Conservation (phyloP, 2,329 filamentous ascomycete species). For the Zopfia rhizophila region DNA sequence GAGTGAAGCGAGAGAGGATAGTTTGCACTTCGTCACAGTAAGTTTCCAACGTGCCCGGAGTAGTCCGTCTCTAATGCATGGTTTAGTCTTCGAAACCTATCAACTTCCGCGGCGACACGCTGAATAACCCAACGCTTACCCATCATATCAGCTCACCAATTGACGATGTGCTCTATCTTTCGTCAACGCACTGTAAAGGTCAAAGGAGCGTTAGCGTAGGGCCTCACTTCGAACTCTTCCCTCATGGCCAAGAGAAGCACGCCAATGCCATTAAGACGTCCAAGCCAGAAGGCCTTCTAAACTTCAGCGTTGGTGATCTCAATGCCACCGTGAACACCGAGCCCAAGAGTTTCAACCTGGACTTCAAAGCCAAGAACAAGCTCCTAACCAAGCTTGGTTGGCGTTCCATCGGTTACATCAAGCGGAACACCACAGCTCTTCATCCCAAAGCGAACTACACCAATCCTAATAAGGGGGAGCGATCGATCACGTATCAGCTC, state of each 20-base stretch:
- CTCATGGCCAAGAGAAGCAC: conserved; percentile 16
- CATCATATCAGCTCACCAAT: conserved; percentile 23
- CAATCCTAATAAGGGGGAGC: conserved; percentile 22
- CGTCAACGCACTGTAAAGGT: conserved; percentile 21
- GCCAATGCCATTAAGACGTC: conserved; percentile 11
- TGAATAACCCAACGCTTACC: conserved; percentile 23
- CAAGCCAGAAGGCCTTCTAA: conserved; percentile 14
- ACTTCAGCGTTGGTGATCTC: conserved; percentile 20
- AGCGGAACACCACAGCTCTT: conserved; percentile 21
- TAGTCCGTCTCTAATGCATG: not conserved
- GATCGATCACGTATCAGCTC: conserved; percentile 25
- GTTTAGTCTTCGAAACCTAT: conserved; percentile 24
- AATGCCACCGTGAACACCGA: conserved; percentile 19
- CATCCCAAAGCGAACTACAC: conserved; percentile 26
- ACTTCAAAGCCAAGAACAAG: conserved; percentile 17
- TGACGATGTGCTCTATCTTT: conserved; percentile 21
- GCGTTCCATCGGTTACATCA: conserved; percentile 24
- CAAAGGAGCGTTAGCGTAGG: conserved; percentile 21
- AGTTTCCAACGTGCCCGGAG: not conserved
- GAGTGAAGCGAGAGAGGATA: conserved; percentile 16
- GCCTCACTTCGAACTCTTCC: conserved; percentile 21
- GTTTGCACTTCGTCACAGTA: conserved; percentile 23
- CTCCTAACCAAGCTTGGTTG: conserved; percentile 20
- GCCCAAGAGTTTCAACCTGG: conserved; percentile 20
- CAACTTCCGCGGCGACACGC: conserved; percentile 21